Evolutionary conservation across 2,329 filamentous ascomycete genomes (phyloP).

Genomic region (Ascochyta fabae): DNA sequence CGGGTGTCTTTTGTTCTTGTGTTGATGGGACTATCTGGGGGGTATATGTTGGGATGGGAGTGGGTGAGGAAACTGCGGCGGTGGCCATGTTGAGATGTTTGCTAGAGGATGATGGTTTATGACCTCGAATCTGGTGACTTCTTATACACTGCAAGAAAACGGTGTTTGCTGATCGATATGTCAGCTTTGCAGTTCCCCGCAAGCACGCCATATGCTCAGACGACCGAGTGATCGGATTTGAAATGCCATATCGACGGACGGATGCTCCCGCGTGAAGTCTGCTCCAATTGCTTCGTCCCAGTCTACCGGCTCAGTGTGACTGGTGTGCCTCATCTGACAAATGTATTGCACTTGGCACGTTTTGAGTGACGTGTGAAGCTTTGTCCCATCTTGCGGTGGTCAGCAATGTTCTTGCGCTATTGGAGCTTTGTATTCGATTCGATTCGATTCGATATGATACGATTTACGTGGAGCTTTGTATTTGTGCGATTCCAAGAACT

Average conservation of each 20-base stretch:
- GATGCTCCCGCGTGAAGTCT: background rate
- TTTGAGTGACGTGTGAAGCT: background rate
- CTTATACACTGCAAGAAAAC: conserved; percentile 10
- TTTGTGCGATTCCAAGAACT: conserved; percentile 1
- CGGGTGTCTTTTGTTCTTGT: background rate
- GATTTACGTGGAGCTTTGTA: background rate
- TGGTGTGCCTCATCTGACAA: background rate
- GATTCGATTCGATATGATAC: too few species aligned
- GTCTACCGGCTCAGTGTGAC: background rate
- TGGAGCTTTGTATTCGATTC: background rate
- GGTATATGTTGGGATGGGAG: conserved; percentile 24
- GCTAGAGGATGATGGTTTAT: background rate
- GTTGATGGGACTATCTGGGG: conserved; percentile 21
- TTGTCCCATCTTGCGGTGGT: background rate
- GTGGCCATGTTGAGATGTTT: conserved; percentile 32
- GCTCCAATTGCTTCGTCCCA: background rate
- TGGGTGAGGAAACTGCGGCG: conserved; percentile 33
- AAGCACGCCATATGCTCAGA: conserved; percentile 39
- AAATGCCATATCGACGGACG: conserved; percentile 17
- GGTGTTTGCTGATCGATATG: conserved; percentile 21
- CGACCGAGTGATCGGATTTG: conserved; percentile 25
- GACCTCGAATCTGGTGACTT: background rate
- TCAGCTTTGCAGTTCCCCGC: conserved; percentile 40
- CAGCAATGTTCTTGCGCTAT: background rate
- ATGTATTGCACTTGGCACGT: background rate